phyloP scores from a whole-genome alignment of 495 filamentous ascomycete genomes.

The Aeminium ludgeri region DNA sequence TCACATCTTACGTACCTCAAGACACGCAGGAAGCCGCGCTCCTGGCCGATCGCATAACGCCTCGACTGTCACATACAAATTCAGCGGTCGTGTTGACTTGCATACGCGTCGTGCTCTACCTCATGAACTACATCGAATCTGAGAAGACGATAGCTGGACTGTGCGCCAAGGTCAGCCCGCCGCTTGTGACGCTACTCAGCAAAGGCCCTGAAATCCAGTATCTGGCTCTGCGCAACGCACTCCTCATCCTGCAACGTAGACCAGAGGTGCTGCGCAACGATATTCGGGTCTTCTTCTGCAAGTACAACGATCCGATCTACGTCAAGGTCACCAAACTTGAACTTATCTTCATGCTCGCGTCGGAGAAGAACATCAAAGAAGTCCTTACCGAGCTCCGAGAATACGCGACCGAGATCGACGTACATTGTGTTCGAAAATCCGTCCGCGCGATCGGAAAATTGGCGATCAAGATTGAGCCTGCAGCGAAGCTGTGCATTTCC shows the following conservation, averaged over 20 bases:
- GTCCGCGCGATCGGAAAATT: slow-evolving; percentile 96
- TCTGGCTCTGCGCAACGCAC: slow-evolving; percentile 80
- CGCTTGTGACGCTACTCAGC: slow-evolving; percentile 83
- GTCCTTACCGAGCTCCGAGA: slow-evolving; percentile 89
- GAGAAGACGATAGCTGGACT: slow-evolving; percentile 78
- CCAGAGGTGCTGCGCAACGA: slow-evolving; percentile 93
- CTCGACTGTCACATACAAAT: slow-evolving; percentile 87
- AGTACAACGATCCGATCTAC: slow-evolving; percentile 99
- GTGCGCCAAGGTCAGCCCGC: slow-evolving; percentile 86
- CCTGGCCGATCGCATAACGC: slow-evolving; percentile 83
- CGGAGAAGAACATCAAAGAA: slow-evolving; percentile 87
- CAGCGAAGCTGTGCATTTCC: slow-evolving; percentile 78
- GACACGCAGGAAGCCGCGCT: slow-evolving; percentile 73
- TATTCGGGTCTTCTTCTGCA: slow-evolving; percentile 98
- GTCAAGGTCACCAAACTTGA: slow-evolving; percentile 99
- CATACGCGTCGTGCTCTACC: slow-evolving; percentile 86
- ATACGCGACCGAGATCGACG: slow-evolving; percentile 96
- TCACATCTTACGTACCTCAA: slow-evolving; percentile 96
- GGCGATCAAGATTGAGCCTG: slow-evolving; percentile 96
- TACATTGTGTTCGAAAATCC: slow-evolving; percentile 95
- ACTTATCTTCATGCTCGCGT: slow-evolving; percentile 97
- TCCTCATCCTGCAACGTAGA: slow-evolving; percentile 81
- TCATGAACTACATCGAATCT: slow-evolving; percentile 97
- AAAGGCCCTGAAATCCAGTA: slow-evolving; percentile 98
- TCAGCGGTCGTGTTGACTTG: slow-evolving; percentile 92